Evolutionary conservation across 2,329 filamentous ascomycete genomes (phyloP), one percentile per base, ranked within the genome.

Genomic region (Epichloe uncinata): DNA sequence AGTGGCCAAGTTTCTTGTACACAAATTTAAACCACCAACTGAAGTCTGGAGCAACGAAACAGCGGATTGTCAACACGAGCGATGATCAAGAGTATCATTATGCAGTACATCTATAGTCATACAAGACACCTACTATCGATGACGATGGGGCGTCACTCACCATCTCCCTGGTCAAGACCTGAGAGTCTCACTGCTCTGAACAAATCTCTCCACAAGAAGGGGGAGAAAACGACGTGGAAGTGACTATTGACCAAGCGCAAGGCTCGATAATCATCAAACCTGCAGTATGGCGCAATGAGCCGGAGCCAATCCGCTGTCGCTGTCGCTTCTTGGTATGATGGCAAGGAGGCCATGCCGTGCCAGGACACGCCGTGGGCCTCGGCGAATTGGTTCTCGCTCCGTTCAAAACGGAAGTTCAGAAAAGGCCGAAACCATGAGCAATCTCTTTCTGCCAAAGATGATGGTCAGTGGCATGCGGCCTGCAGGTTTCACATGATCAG

Each of bases 311-410:
- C 70, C 20, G 59, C 58, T 9, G 59, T 62, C 7, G 65, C 57
- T 2, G 66, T 70, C 48, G 77, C 76, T 52, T 78, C 70, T 47
- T 68, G 63, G 59, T 81, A 81, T 0, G 77, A 75, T 1, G 77
- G 76, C n/a, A 51, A 68, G 11, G 58, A 53, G 40, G 55, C 44
- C 64, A 66, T 66, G 50, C 16, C 53, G 41, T 48, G 22, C 30
- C 40, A 42, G 43, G 36, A 46, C 34, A 43, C 11, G 22, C n/a
- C 4, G 11, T 20, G 12, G 18, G 12, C 18, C 5, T 42, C 20
- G 16, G 9, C 8, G 4, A 20, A 12, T 42, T 42, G 40, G 13
- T 42, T 20, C n/a, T 11, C 4, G 18, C 11, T 42, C 40, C 8
- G 18, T 13, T 42, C 6, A 13, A 26, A 22, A 26, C 40, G 18